Conservation (phyloP, 495 filamentous ascomycete species). For the Penicillium cinerascens region DNA sequence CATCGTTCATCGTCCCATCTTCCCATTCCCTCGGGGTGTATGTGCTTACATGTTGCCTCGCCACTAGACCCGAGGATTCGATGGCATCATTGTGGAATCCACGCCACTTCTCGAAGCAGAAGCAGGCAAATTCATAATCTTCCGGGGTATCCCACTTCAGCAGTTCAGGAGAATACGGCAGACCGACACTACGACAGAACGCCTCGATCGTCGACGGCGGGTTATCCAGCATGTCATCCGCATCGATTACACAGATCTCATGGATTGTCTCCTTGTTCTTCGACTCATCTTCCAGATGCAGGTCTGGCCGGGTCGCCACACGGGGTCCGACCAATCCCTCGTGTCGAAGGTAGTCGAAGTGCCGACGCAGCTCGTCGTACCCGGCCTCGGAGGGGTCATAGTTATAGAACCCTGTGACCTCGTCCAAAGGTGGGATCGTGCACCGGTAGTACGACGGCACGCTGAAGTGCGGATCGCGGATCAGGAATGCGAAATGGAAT, state of each 20-base stretch:
- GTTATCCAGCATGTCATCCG: constrained; percentile 86
- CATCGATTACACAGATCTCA: constrained; percentile 87
- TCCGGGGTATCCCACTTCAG: constrained; percentile 75
- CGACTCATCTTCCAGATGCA: constrained; percentile 7
- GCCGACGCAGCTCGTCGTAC: constrained; percentile 76
- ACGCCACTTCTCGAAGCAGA: constrained; percentile 89
- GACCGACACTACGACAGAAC: constrained; percentile 73
- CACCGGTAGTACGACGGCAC: constrained; percentile 94
- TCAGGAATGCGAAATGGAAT: constrained; percentile 96
- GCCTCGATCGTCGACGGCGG: constrained; percentile 68
- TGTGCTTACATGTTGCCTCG: constrained; percentile 67
- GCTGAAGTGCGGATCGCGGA: constrained; percentile 82
- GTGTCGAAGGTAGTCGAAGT: constrained; percentile 76
- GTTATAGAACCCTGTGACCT: constrained; percentile 77
- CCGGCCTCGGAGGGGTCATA: constrained; percentile 87
- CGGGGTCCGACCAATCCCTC: constrained; percentile 61
- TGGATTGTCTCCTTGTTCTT: constrained; percentile 25
- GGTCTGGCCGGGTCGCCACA: constrained; percentile 45
- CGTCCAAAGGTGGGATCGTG: constrained; percentile 81
- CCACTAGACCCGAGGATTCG: constrained; percentile 66
- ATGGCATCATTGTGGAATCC: constrained; percentile 97
- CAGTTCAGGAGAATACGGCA: constrained; percentile 71
- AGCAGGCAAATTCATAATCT: constrained; percentile 58
- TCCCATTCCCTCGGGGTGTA: neutral
- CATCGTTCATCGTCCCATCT: neutral